These are phyloP conservation scores for Talaromyces sp. DNA, from an alignment of 2,329 filamentous ascomycete genomes.

Conservation along the genomic window DNA sequence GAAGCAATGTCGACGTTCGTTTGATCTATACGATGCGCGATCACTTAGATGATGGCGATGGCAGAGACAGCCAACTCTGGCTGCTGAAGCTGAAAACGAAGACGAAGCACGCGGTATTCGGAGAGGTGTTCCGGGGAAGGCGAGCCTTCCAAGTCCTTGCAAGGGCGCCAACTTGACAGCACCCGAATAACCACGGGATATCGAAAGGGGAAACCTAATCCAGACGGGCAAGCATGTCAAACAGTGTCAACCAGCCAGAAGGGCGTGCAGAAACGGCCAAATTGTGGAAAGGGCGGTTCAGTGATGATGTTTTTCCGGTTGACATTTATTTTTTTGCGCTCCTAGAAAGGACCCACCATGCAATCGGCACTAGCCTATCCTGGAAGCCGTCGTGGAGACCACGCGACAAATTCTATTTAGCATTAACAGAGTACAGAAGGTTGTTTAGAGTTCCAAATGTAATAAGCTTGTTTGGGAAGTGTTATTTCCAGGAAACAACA, in stretches of 20 bases:
- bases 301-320: neutral
- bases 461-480: neutral
- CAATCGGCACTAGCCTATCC: neutral
- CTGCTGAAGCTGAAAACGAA: neutral
- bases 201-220: neutral
- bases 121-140: slow-evolving; percentile 17
- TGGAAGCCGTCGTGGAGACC: neutral
- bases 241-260: neutral
- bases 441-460: neutral
- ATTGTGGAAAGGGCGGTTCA: neutral
- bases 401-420: neutral
- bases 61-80: neutral
- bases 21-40: neutral
- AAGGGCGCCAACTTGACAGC: slow-evolving; percentile 33
- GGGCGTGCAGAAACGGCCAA: neutral
- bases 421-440: neutral
- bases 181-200: neutral
- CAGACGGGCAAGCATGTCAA: neutral
- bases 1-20: neutral
- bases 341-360: neutral
- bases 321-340: neutral
- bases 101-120: slow-evolving; percentile 1
- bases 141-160: slow-evolving; percentile 23
- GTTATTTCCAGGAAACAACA: neutral
- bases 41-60: neutral